A percentile compares a stretch with the other conserved stretches of the same genome.
phyloP scores from a whole-genome alignment of 441 rosid species.

The Adansonia grandidieri region DNA sequence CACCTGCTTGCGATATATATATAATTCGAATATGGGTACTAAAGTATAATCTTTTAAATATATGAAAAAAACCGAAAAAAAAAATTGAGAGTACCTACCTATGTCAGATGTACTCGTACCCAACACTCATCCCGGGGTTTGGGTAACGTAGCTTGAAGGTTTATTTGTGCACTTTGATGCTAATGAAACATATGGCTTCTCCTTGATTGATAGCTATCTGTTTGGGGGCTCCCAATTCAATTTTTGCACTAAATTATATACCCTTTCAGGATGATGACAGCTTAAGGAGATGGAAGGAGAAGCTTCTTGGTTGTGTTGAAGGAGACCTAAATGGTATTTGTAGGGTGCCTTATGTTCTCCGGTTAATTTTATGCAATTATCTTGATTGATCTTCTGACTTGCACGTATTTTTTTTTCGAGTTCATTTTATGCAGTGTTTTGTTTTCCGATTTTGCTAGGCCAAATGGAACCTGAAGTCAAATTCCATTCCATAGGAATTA shows the following conservation, averaged over 20 bases:
- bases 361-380: not conserved
- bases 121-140: not conserved
- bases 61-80: not conserved
- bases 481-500: constrained; percentile 55
- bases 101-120: not conserved
- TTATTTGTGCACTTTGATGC: not conserved
- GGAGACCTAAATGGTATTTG: constrained; percentile 50
- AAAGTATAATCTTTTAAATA: not conserved
- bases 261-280: constrained; percentile 63
- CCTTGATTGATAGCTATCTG: not conserved
- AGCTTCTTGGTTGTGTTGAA: constrained; percentile 58
- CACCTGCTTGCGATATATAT: not conserved
- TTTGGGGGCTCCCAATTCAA: not conserved
- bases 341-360: not conserved
- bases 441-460: constrained; percentile 32
- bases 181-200: not conserved
- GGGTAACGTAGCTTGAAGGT: not conserved
- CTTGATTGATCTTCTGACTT: not conserved
- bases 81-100: not conserved
- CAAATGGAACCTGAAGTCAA: constrained; percentile 63
- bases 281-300: constrained; percentile 65
- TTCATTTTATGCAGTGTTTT: constrained; percentile 12
- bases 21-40: not conserved
- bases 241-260: not conserved
- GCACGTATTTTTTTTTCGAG: not conserved